Evolutionary conservation across 2,329 filamentous ascomycete species (phyloP), one percentile per base, ranked within the genome.

Genomic region (Fusarium sp.): DNA sequence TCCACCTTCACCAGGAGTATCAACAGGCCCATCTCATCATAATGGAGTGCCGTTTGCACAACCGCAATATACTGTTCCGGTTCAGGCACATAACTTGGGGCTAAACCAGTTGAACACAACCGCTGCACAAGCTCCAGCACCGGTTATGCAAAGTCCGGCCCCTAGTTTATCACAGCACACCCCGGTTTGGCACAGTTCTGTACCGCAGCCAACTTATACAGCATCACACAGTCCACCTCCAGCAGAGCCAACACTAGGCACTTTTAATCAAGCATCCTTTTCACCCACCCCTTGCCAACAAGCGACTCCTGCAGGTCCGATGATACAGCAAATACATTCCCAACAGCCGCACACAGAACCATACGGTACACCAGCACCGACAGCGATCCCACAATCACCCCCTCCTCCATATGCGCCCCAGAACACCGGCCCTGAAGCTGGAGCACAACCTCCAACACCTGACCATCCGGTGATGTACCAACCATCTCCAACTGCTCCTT

Each of bases 331-430:
- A 35, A 54, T 61, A 12, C 60, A 65, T 20, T 20, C 46, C 11
- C 70, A 66, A 26, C 70, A 73, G 20, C 32, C 60, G 30, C 61
- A 26, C 12, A 65, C 57, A 32, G 57, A 60, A 33, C 53, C 73
- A 15, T 60, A 61, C 35, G 33, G 55, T 12, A 41, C 32, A 17
- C 54, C 55, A 17, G 30, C 53, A 12, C 48, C 61, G 33, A 30
- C 45, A 14, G 27, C 57, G n/a, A 61, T 54, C 20, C 66, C 73
- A 14, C 66, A 68, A 33, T 75, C 73, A 30, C 75, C 75, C 13
- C 75, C 73, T 15, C 75, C 75, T 52, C 73, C 75, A 7, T 77
- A 77, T 61, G 61, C 60, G 27, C 65, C 61, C n/a, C 73, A 73
- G 32, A 55, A 59, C 18, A 35, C 20, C 13, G 52, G 56, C 12